These are phyloP conservation scores for Epichloe festucae DNA, from an alignment of 2,329 filamentous ascomycete genomes.

Conservation along the genomic window DNA sequence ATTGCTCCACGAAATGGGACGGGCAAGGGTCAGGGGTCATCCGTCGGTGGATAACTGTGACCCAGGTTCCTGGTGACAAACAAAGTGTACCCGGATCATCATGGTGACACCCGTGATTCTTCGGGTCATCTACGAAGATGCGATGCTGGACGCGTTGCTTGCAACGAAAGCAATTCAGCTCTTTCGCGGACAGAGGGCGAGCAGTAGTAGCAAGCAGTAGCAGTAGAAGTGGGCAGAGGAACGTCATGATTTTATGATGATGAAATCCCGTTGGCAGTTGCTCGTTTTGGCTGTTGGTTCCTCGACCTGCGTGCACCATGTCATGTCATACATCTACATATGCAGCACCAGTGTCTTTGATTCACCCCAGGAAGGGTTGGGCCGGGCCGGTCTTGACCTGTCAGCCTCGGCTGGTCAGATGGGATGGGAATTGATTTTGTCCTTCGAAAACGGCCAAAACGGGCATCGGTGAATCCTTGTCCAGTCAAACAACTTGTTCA, in stretches of 20 bases:
- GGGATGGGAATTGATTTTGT: background rate
- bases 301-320: background rate
- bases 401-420: background rate
- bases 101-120: background rate
- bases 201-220: no score
- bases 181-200: no score
- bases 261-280: background rate
- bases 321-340: background rate
- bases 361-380: background rate
- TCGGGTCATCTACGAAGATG: background rate
- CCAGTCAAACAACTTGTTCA: background rate
- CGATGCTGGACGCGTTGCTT: background rate
- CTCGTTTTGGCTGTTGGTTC: background rate
- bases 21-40: background rate
- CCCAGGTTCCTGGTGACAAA: background rate
- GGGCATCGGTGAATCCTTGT: background rate
- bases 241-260: no score
- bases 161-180: no score
- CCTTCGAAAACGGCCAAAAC: background rate
- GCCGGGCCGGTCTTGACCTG: background rate
- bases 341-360: background rate
- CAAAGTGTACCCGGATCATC: background rate
- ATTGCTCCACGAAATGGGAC: background rate
- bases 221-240: no score
- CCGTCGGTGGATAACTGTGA: background rate